These are phyloP conservation scores for Claviceps humidiphila DNA, from an alignment of 2,329 filamentous ascomycete species.

Conservation along the genomic window DNA sequence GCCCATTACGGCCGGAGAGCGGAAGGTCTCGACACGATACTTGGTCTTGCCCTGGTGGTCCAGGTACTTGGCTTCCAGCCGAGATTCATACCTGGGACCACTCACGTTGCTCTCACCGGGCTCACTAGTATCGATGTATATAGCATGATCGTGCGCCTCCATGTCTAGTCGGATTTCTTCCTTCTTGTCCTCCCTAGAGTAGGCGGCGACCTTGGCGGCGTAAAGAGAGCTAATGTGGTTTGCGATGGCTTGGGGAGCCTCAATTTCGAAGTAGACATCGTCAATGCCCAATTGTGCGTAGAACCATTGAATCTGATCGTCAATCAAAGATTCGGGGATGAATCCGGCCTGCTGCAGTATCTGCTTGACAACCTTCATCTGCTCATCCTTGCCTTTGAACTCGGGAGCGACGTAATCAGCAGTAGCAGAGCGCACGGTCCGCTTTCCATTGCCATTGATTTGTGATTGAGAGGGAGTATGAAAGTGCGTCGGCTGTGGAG, in stretches of 20 bases:
- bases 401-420: conserved; percentile 90
- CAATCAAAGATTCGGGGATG: conserved; percentile 72
- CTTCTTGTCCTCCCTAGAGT: conserved; percentile 82
- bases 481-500: conserved; percentile 79
- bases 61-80: conserved; percentile 90
- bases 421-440: conserved; percentile 73
- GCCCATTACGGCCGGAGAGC: conserved; percentile 71
- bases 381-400: conserved; percentile 82
- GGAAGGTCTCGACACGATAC: conserved; percentile 95
- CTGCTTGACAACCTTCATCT: conserved; percentile 81
- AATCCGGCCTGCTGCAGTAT: conserved; percentile 67
- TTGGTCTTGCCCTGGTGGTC: conserved; percentile 61
- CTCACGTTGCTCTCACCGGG: conserved; percentile 64
- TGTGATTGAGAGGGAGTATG: conserved; percentile 48
- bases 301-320: conserved; percentile 87
- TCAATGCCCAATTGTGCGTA: conserved; percentile 96
- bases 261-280: conserved; percentile 94
- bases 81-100: conserved; percentile 85
- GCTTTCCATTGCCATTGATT: conserved; percentile 47
- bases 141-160: conserved; percentile 86
- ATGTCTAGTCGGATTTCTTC: conserved; percentile 93
- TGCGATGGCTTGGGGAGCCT: conserved; percentile 73
- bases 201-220: conserved; percentile 89
- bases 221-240: conserved; percentile 94
- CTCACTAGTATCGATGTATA: conserved; percentile 95